Evolutionary conservation across 306 rosid genomes (phyloP), one percentile per base, ranked within the genome.

Genomic region (Begonia peltatifolia): DNA sequence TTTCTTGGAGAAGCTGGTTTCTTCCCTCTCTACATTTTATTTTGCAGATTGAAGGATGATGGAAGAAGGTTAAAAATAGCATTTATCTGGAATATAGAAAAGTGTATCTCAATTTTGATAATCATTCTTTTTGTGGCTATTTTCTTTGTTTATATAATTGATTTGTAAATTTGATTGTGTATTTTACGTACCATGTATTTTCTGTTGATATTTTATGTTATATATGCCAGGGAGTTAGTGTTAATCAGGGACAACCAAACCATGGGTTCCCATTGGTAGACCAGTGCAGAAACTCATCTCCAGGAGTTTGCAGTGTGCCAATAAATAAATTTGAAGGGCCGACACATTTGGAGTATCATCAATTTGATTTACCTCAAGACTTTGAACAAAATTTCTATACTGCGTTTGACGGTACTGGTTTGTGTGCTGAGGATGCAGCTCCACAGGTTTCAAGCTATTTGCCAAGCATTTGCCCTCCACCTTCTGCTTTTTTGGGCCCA

Each of bases 401-500:
- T 49, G 64, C 64, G 63, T 74, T 71, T 68, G 72, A 63, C 50
- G 75, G 66, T 38, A 44, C 76, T n/a, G 67, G 64, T 49, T 74
- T 74, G 60, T 68, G 69, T 69, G 87, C 56, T 63, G 95, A 76
- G 65, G 85, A 76, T 59, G 66, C 64, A 6, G 51, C 80, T 61
- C 76, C 93, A 60, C 90, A 80, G 58, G 64, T 72, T 47, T 70
- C 95, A 51, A 78, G 78, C 76, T 89, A 80, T 68, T 80, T 87
- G 18, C 99, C 92, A 18, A 86, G 82, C 63, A 64, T 76, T 63
- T 86, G 85, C 66, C 94, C 88, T 69, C 94, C 94, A 14, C 99
- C 99, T 42, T 87, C 94, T 50, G 99, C 95, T 56, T 90, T 90
- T 79, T 69, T 90, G 49, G 95, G 99, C 73, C 95, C 94, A 59